Percentiles rank a stretch among this genome's conserved stretches.
These are phyloP conservation scores for Rubus parviflorus DNA, from an alignment of 306 rosid genomes.

Conservation along the genomic window DNA sequence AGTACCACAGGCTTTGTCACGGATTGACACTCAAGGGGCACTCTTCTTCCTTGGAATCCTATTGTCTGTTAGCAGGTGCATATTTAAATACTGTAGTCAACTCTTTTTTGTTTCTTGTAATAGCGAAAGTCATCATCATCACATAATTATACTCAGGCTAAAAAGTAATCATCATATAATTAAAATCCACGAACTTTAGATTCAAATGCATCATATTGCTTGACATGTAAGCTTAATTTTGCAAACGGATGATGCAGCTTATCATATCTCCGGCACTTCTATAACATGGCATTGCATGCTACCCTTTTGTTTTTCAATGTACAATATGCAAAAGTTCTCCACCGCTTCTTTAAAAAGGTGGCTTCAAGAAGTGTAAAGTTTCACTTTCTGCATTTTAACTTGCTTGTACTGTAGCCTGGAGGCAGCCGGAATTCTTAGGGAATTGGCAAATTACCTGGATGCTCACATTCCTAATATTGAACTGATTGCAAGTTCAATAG, in stretches of 20 bases:
- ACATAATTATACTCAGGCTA: neutral
- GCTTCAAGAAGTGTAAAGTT: neutral
- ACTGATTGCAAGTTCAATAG: constrained; percentile 74
- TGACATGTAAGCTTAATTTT: neutral
- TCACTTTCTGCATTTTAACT: constrained; percentile 9
- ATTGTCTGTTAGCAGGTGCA: constrained; percentile 86
- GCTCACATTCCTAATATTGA: constrained; percentile 64
- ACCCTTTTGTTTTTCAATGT: neutral
- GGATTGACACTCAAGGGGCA: constrained; percentile 92
- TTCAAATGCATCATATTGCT: neutral
- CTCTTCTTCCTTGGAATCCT: constrained; percentile 95
- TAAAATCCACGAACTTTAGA: neutral
- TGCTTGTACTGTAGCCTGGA: constrained; percentile 57
- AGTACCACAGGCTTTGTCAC: constrained; percentile 93
- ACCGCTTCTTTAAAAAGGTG: neutral
- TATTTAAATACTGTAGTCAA: neutral
- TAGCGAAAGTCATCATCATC: neutral
- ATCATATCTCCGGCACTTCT: neutral
- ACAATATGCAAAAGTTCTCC: neutral
- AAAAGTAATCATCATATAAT: neutral
- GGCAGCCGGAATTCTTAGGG: constrained; percentile 88
- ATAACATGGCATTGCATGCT: neutral
- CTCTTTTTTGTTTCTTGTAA: neutral
- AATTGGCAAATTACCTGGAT: constrained; percentile 82
- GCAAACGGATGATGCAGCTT: neutral